Evolutionary conservation across 768 basidiomycete species (phyloP), one percentile per base, ranked within the genome.

Genomic region (Mycena maculata): DNA sequence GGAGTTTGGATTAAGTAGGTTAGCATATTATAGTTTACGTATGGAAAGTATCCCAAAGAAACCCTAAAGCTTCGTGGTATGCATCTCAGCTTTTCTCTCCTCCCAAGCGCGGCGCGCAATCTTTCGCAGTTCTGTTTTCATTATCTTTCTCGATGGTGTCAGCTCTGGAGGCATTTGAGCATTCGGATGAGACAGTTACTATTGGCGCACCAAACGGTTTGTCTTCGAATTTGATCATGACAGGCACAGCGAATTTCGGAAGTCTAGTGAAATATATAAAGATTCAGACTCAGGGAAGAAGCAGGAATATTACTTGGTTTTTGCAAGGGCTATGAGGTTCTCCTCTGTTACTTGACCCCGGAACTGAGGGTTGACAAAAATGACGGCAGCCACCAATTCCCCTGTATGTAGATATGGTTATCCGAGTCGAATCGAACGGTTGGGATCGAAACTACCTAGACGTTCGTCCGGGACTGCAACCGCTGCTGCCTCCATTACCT

Each of bases 111-210:
- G 72, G 53, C 76, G 75, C 4, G 85, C 85, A 50, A 85, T 66
- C 72, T 80, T 80, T n/a, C 87, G 82, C 20, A 88, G 76, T 49
- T 81, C 81, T 5, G 78, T 79, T 73, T 90, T 90, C 39, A 86
- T 81, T 28, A 88, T 85, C 73, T 89, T 89, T 22, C 87, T 86
- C 16, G 87, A 85, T n/a, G 88, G 86, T 10, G 86, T 89, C 61
- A 83, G 82, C 62, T 82, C 87, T 88, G 58, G 41, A 2, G 22
- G 55, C 49, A 36, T 25, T 8, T 41, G 52, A 36, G 10, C 13
- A 48, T 44, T 27, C 33, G 18, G 30, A 36, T 36, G 13, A 36
- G 33, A 7, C 33, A 36, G 13, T 7, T 36, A 36, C n/a, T n/a
- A n/a, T n/a, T n/a, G n/a, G 13, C 33, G 33, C 33, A 88, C 86